Conservation (phyloP, 2,329 filamentous ascomycete genomes). For the Talaromyces sp. region DNA sequence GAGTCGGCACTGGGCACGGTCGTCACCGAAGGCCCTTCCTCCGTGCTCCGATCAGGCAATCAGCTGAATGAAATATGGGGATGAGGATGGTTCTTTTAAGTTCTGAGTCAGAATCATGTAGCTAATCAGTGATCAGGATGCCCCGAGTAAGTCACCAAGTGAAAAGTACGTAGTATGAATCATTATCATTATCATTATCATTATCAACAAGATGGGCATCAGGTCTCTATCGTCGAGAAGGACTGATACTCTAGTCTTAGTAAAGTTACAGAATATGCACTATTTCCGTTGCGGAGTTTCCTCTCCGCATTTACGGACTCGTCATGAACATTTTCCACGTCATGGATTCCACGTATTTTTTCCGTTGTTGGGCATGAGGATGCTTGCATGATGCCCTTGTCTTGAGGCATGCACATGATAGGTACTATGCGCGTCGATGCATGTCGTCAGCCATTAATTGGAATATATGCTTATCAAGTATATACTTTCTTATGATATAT, state of each 20-base stretch:
- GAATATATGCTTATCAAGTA: neutral
- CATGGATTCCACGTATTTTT: neutral
- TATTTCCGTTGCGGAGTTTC: neutral
- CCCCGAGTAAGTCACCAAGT: neutral
- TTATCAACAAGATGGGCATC: neutral
- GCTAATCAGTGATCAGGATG: neutral
- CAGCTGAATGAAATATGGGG: neutral
- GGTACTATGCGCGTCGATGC: neutral
- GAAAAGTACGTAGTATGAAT: neutral
- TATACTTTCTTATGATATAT: neutral
- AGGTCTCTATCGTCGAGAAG: neutral
- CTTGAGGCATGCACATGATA: neutral
- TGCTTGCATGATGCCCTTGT: neutral
- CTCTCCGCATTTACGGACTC: neutral
- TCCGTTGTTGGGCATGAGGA: neutral
- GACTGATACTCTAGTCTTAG: neutral
- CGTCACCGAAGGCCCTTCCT: neutral
- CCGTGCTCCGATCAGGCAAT: neutral
- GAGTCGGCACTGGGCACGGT: neutral
- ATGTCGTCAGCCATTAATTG: neutral
- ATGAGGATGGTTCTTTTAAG: neutral
- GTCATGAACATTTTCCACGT: neutral
- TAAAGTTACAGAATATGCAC: neutral
- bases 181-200: neutral
- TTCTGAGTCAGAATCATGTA: neutral